Percentiles rank a stretch among this genome's conserved stretches.
Conservation (phyloP, 208 protist species). For the Acanthamoeba sp. region DNA sequence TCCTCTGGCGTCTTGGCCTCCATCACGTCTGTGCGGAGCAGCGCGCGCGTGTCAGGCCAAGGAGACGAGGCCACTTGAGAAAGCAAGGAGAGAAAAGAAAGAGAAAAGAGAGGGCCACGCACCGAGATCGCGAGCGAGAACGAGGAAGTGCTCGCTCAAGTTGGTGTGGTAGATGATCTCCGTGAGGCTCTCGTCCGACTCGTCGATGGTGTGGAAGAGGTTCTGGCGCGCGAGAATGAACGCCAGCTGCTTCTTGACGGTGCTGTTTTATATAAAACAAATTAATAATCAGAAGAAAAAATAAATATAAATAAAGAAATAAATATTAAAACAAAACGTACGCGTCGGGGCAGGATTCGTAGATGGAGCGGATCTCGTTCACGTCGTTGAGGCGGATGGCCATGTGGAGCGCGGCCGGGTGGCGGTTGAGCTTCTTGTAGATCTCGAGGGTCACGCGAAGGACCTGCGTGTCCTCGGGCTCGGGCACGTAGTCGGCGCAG, state of each 20-base stretch:
- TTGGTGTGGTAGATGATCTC: constrained; percentile 96
- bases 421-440: constrained; percentile 94
- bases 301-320: not conserved
- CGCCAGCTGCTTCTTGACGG: constrained; percentile 94
- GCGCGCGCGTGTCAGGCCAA: too few relatives aligned
- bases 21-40: constrained; percentile 97
- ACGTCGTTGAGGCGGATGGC: constrained; percentile 93
- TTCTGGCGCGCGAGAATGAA: constrained; percentile 95
- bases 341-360: constrained; percentile 90
- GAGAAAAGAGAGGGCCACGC: not conserved
- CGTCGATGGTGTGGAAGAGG: constrained; percentile 89
- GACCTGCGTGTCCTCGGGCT: constrained; percentile 95
- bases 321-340: not conserved
- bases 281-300: not conserved
- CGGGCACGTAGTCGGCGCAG: constrained; percentile 95
- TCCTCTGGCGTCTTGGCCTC: constrained; percentile 98
- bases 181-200: constrained; percentile 93
- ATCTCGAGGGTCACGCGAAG: constrained; percentile 94
- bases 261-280: constrained; percentile 35
- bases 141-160: constrained; percentile 95
- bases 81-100: constrained; percentile 83
- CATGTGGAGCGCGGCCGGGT: constrained; percentile 93
- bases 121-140: constrained; percentile 90
- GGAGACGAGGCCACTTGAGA: not conserved
- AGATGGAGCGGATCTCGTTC: constrained; percentile 91